Percentiles rank a stretch among this genome's conserved stretches.
Evolutionary conservation across 768 basidiomycete genomes (phyloP).

Genomic region (Hypholoma fasciculare): DNA sequence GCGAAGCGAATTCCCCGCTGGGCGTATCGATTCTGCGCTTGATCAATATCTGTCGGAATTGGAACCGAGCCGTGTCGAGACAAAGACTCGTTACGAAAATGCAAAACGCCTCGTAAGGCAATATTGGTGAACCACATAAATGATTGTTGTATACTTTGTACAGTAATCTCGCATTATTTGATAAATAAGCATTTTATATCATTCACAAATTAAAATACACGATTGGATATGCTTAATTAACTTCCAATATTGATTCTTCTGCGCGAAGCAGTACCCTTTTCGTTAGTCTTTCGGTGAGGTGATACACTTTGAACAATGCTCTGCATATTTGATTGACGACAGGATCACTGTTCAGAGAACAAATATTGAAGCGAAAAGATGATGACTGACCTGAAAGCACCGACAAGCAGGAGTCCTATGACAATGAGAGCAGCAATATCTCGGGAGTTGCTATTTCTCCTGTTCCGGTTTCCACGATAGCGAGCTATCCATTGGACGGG

Average conservation of each 20-base stretch:
- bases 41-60: constrained; percentile 76
- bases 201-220: not conserved
- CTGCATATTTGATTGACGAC: constrained; percentile 33
- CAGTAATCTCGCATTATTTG: constrained; percentile 12
- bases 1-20: constrained; percentile 73
- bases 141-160: constrained; percentile 5
- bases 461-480: constrained; percentile 53
- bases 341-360: constrained; percentile 3
- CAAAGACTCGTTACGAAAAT: constrained; percentile 63
- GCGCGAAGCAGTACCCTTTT: constrained; percentile 67
- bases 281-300: constrained; percentile 56
- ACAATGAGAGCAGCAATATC: constrained; percentile 71
- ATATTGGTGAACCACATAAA: constrained; percentile 54
- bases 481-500: constrained; percentile 74
- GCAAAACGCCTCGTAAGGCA: constrained; percentile 71
- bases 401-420: constrained; percentile 57
- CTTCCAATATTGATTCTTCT: constrained; percentile 81
- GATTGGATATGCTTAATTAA: constrained; percentile 34
- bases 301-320: constrained; percentile 71
- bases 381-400: constrained; percentile 56
- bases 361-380: not conserved
- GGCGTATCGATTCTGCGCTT: constrained; percentile 70
- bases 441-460: constrained; percentile 56
- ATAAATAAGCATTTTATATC: constrained; percentile 6
- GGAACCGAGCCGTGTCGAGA: constrained; percentile 60